Conservation (phyloP, 2,329 filamentous ascomycete species). For the Akanthomyces dipterigenus region DNA sequence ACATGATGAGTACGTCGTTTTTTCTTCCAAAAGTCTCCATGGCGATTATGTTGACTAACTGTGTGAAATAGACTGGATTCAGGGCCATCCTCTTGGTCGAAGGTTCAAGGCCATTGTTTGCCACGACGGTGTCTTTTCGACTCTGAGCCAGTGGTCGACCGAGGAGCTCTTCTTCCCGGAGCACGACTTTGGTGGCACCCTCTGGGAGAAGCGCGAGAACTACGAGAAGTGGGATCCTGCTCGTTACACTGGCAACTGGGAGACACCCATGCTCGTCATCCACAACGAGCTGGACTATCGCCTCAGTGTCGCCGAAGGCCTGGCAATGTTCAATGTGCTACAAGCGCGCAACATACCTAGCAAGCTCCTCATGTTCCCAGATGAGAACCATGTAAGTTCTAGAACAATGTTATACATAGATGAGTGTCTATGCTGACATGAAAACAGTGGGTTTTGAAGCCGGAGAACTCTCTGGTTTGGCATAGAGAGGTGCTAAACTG, state of each 20-base stretch:
- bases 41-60: neutral
- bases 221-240: constrained; percentile 69
- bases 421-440: neutral
- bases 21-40: neutral
- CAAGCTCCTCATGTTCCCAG: constrained; percentile 73
- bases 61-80: constrained; percentile 65
- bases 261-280: constrained; percentile 78
- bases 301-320: constrained; percentile 74
- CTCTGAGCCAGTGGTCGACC: constrained; percentile 55
- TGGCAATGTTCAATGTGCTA: constrained; percentile 79
- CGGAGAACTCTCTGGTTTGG: constrained; percentile 87
- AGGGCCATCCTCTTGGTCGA: constrained; percentile 74
- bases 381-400: constrained; percentile 51
- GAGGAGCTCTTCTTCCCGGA: constrained; percentile 67
- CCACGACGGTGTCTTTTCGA: constrained; percentile 80
- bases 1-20: constrained; percentile 57
- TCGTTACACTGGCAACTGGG: constrained; percentile 61
- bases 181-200: constrained; percentile 58
- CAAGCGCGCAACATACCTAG: constrained; percentile 70
- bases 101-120: constrained; percentile 84
- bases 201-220: constrained; percentile 54
- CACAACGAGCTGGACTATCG: constrained; percentile 89
- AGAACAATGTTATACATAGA: neutral
- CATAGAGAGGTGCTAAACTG: constrained; percentile 78
- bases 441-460: constrained; percentile 74